A percentile compares a stretch with the other conserved stretches of the same genome.
Evolutionary conservation across 306 rosid genomes (phyloP).

Genomic region (Nissolia schottii): DNA sequence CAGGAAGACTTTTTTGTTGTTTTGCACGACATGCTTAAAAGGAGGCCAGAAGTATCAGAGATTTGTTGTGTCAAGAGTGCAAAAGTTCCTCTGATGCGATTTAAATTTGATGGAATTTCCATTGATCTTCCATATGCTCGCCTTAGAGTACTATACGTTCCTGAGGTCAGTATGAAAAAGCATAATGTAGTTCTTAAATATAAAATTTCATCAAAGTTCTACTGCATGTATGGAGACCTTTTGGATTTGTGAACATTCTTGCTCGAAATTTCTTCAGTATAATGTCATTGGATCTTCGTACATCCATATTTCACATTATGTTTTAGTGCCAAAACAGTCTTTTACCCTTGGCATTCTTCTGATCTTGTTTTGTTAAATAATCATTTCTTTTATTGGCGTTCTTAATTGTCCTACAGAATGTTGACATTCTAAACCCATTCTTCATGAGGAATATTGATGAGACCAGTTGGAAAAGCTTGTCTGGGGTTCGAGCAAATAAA

Average conservation of each 20-base stretch:
- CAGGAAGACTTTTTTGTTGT: constrained; percentile 47
- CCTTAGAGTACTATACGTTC: constrained; percentile 37
- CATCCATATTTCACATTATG: neutral
- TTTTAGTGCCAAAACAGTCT: neutral
- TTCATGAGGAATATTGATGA: constrained; percentile 37
- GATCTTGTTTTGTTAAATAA: neutral
- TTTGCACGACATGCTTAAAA: constrained; percentile 36
- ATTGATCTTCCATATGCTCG: constrained; percentile 43
- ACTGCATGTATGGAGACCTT: neutral
- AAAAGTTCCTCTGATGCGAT: constrained; percentile 46
- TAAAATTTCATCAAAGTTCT: neutral
- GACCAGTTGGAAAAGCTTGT: constrained; percentile 53
- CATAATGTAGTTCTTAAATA: neutral
- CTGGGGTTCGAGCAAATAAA: constrained; percentile 47
- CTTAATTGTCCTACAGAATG: constrained; percentile 25
- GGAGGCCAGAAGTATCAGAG: constrained; percentile 39
- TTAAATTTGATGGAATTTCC: constrained; percentile 44
- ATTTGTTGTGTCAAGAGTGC: constrained; percentile 43
- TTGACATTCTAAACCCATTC: constrained; percentile 42
- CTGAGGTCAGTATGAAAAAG: constrained; percentile 34
- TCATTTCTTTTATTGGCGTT: neutral
- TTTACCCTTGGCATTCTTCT: neutral
- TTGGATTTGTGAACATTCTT: neutral
- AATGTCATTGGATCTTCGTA: constrained; percentile 10
- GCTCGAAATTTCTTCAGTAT: neutral